Base-by-base conservation (phyloP, 2,329 filamentous ascomycete genomes). In the Elsinoe necatrix region DNA sequence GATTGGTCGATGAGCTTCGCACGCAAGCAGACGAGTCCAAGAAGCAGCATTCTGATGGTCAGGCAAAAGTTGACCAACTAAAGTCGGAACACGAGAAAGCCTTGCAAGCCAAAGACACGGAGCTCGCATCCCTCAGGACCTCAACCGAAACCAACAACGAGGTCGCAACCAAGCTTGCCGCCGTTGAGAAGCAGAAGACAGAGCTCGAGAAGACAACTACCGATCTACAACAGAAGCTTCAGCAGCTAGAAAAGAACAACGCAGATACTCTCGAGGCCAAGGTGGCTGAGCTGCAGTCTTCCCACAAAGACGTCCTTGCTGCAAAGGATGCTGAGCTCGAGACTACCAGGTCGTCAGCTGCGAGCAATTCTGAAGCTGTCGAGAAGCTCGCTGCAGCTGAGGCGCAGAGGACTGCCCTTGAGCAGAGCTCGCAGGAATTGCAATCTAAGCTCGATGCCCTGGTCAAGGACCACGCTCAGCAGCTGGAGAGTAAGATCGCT, bases 261-360 rank as follows among this genome's bases (percentile, higher is more conserved):
- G 16, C 41, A 20, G 11, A 25, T 39, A 5, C 11, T 7, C 31
- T 41, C 8, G 51, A 55, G 2, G 35, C 39, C 16, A 37, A 45
- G 14, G n/a, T 56, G 11, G 41, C 23, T 18, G 54, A 52, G 6
- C 7, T 52, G 18, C n/a, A 39, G 31, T 2, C 31, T 25, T 35
- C 29, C 6, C 48, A 52, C 34, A 21, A 52, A 16, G 48, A 54
- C 29, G 11, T 3, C 31, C 16, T 31, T 12, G n/a, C 56, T 11
- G 16, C 41, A 7, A 60, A 60, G 27, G 52, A 58, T 11, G 20
- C 25, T 9, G 57, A 59, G 37, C 47, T 60, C n/a, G 54, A 31
- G 9, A 39, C 50, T n/a, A 14, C 54, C 11, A 54, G 39, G n/a
- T 35, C 50, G 5, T 23, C 34, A 23, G 8, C 35, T 12, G 43